phyloP scores from a whole-genome alignment of 139 green algal genomes.

The Chlorella sp. region DNA sequence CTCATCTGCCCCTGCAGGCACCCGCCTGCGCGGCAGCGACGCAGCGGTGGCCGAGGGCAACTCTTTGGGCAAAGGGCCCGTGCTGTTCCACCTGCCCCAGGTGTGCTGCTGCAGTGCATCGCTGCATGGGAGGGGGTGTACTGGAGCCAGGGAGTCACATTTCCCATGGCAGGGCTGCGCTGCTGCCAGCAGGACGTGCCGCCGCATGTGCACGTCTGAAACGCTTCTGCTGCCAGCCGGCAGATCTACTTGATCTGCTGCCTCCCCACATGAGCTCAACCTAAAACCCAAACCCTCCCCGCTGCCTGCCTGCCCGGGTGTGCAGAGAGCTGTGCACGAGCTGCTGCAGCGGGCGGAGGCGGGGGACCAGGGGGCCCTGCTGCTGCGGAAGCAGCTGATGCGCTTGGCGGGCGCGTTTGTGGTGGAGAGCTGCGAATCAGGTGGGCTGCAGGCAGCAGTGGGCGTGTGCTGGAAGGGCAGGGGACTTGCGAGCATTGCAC shows the following conservation, averaged over 20 bases:
- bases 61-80: constrained; percentile 77
- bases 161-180: background rate
- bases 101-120: background rate
- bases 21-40: constrained; percentile 46
- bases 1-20: constrained; percentile 7
- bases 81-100: constrained; percentile 73
- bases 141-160: background rate
- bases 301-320: background rate
- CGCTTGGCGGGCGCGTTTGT: constrained; percentile 66
- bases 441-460: background rate
- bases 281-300: background rate
- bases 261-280: background rate
- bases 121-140: background rate
- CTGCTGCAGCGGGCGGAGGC: constrained; percentile 43
- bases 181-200: background rate
- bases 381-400: constrained; percentile 76
- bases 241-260: background rate
- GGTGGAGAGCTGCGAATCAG: constrained; percentile 48
- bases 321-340: background rate
- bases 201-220: background rate
- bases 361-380: constrained; percentile 44
- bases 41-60: constrained; percentile 72
- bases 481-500: too few relatives aligned
- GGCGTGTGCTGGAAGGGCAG: background rate
- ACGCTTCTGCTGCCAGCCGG: constrained; percentile 20